Base-by-base conservation (phyloP, 208 protist genomes). In the Trypanosoma boissoni region DNA sequence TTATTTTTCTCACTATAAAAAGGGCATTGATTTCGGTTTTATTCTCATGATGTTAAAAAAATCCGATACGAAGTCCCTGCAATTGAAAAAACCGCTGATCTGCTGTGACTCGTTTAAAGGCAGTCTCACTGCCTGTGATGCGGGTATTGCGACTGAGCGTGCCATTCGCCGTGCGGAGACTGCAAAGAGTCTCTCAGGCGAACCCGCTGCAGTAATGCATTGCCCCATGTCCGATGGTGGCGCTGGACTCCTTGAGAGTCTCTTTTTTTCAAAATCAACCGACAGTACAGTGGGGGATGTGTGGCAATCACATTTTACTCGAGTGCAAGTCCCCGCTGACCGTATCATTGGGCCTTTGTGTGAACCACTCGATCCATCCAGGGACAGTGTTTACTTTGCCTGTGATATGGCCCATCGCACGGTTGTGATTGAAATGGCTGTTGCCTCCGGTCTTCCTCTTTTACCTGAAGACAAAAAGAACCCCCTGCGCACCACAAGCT, bases 81-180 rank as follows among this genome's bases (percentile, higher is more conserved):
- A 20, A 0, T 49, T 26, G 18, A 4, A 44, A 45, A 8, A 27
- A 14, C 55, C 91, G 3, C 59, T 94, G 16, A 60, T 73, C 12
- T 79, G 81, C 41, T 81, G 70, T 54, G 87, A 91, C 62, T 76
- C 81, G 14, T 94, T 94, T 63, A 94, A 94, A 51, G 87, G 83
- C 23, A 91, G 81, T 2, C 58, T 87, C 20, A 58, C 78, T 1
- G 76, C 83, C 2, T 78, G 68, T 60, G 54, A 62, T 49, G 87
- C 80, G 0, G 76, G 81, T 7, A 71, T 81, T 58, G 83, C 81
- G 1, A 74, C 75, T 26, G 77, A 89, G 58, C 48, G 42, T 0
- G 83, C 76, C 1, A 64, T 82, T 45, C 68, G 69, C 12, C 59
- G 41, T 16, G 62, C 52, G 2, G 37, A 43, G 45, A 49, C 60